Percentiles rank a stretch among this genome's conserved stretches.
These are phyloP conservation scores for Saccharomycopsis amapae DNA, from an alignment of 805 yeast species.

Conservation along the genomic window DNA sequence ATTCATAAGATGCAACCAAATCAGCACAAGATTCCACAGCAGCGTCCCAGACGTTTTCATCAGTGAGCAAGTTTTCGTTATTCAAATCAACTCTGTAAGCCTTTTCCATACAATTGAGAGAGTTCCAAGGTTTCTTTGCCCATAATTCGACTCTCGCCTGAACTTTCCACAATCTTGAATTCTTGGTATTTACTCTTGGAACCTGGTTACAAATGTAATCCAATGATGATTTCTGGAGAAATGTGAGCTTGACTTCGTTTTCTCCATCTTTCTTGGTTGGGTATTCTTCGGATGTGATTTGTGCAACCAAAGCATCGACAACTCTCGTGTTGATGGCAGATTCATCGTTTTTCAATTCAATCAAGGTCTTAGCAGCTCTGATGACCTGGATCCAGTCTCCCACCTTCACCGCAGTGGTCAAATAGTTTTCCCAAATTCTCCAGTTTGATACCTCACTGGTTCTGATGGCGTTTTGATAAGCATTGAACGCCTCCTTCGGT, in stretches of 20 bases:
- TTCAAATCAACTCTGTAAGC: conserved; percentile 70
- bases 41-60: conserved; percentile 62
- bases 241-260: conserved; percentile 35
- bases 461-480: conserved; percentile 72
- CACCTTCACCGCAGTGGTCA: conserved; percentile 72
- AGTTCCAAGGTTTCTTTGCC: conserved; percentile 82
- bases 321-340: conserved; percentile 74
- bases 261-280: conserved; percentile 27
- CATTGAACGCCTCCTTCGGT: conserved; percentile 72
- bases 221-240: conserved; percentile 61
- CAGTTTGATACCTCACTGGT: conserved; percentile 68
- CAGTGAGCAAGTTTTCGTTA: conserved; percentile 54
- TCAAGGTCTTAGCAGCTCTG: conserved; percentile 59
- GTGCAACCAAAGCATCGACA: conserved; percentile 63
- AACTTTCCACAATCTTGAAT: conserved; percentile 62
- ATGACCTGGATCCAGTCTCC: conserved; percentile 88
- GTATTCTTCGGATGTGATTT: conserved; percentile 47
- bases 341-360: conserved; percentile 46
- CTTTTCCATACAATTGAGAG: conserved; percentile 78
- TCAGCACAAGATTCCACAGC: conserved; percentile 77
- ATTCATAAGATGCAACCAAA: conserved; percentile 77
- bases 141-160: conserved; percentile 83
- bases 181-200: conserved; percentile 60
- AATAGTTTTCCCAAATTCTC: conserved; percentile 86
- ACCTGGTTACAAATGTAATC: conserved; percentile 64